A percentile compares a stretch with the other conserved stretches of the same genome.
These are phyloP conservation scores for Pleoardoris graminearum DNA, from an alignment of 2,329 filamentous ascomycete species.

Conservation along the genomic window DNA sequence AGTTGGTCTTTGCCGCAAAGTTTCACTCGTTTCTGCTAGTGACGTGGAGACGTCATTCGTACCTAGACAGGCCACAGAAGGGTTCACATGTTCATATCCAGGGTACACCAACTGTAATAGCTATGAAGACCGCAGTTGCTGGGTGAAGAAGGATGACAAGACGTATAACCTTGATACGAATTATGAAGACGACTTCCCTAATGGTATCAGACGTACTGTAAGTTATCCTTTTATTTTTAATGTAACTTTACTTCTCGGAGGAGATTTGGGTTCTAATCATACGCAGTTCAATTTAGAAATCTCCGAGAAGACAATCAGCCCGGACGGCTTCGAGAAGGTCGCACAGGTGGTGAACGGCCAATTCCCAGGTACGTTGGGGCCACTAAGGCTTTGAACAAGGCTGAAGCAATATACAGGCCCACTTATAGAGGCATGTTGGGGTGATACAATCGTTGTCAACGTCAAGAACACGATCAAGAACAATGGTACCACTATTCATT, in stretches of 20 bases:
- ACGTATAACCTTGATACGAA: slow-evolving; percentile 29
- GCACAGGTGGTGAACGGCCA: slow-evolving; percentile 29
- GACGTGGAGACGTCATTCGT: slow-evolving; percentile 11
- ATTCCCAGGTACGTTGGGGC: slow-evolving; percentile 19
- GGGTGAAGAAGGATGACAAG: slow-evolving; percentile 24
- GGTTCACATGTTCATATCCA: slow-evolving; percentile 19
- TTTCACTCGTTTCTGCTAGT: slow-evolving; percentile 15
- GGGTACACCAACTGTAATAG: slow-evolving; percentile 28
- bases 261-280: neutral
- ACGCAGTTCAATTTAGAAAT: slow-evolving; percentile 15
- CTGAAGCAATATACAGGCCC: slow-evolving; percentile 9
- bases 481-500: slow-evolving; percentile 66
- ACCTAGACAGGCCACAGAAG: slow-evolving; percentile 17
- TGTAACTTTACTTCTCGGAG: neutral
- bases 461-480: slow-evolving; percentile 57
- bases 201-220: slow-evolving; percentile 14
- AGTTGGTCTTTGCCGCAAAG: slow-evolving; percentile 10
- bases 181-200: slow-evolving; percentile 21
- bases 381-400: slow-evolving; percentile 2
- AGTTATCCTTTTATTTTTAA: neutral
- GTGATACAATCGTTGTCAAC: slow-evolving; percentile 25
- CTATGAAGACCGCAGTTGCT: slow-evolving; percentile 25
- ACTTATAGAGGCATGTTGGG: slow-evolving; percentile 30
- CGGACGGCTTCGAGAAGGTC: slow-evolving; percentile 25
- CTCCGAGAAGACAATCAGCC: slow-evolving; percentile 13